Conservation (phyloP, 2,329 filamentous ascomycete genomes). For the Xylaria sp. region DNA sequence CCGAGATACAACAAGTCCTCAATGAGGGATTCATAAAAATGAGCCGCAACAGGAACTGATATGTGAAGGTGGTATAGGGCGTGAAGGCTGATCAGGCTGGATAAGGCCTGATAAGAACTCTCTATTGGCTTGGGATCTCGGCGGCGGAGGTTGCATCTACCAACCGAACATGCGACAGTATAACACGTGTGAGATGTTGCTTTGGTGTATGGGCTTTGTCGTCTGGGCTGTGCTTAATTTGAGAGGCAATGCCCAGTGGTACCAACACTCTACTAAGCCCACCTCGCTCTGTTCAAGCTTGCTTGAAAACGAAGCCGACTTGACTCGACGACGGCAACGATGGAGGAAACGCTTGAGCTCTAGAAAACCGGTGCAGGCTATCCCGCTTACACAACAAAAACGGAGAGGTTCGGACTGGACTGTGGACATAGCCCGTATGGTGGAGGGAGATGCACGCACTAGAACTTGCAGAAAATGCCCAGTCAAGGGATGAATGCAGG, state of each 20-base stretch:
- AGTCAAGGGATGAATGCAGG: neutral
- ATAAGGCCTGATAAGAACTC: slow-evolving; percentile 7
- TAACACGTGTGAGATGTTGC: slow-evolving; percentile 16
- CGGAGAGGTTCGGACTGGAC: slow-evolving; percentile 8
- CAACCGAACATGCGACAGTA: neutral
- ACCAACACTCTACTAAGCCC: slow-evolving; percentile 18
- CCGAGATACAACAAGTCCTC: neutral
- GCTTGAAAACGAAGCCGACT: slow-evolving; percentile 3
- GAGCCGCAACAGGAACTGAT: slow-evolving; percentile 15
- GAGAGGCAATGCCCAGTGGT: slow-evolving; percentile 5
- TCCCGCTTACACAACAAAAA: slow-evolving; percentile 9
- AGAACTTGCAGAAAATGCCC: neutral
- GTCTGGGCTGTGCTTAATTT: slow-evolving; percentile 18
- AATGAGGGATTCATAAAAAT: slow-evolving; percentile 14
- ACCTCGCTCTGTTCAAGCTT: neutral
- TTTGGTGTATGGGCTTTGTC: slow-evolving; percentile 3
- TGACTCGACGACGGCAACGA: slow-evolving; percentile 2
- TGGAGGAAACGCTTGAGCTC: neutral
- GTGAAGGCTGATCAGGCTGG: neutral
- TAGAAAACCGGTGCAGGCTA: neutral
- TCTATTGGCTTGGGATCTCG: slow-evolving; percentile 22
- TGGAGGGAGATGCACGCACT: neutral
- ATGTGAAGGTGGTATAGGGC: slow-evolving; percentile 12
- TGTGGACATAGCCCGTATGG: slow-evolving; percentile 18
- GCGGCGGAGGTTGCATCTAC: neutral